Conservation (phyloP, 495 filamentous ascomycete species). For the Trichoderma asperelloides region DNA sequence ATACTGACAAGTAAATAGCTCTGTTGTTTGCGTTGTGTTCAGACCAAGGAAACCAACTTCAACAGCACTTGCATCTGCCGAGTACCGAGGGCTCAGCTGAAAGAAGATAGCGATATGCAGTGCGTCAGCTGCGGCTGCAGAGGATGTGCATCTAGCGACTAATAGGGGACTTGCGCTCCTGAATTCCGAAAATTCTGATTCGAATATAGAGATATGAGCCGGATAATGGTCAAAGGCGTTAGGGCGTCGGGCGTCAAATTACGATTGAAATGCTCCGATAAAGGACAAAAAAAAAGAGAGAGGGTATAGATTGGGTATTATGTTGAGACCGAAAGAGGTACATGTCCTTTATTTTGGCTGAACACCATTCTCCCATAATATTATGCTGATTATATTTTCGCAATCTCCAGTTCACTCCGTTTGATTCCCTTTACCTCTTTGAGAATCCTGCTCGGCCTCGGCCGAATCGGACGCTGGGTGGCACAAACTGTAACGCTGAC, state of each 20-base stretch:
- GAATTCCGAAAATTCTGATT: not conserved
- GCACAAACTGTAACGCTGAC: conserved; percentile 76
- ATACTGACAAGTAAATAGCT: conserved; percentile 41
- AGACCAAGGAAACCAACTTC: conserved; percentile 99
- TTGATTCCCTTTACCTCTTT: conserved; percentile 18
- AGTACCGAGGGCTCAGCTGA: conserved; percentile 84
- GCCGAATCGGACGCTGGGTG: conserved; percentile 65
- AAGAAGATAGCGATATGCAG: conserved; percentile 82
- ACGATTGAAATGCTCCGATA: not conserved
- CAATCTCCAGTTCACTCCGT: conserved; percentile 9
- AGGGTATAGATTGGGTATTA: conserved; percentile 9
- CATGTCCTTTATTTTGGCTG: conserved; percentile 8
- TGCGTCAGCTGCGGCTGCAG: conserved; percentile 95
- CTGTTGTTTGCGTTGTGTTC: conserved; percentile 91
- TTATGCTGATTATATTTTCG: not conserved
- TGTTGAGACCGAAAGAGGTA: not conserved
- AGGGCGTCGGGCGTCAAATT: not conserved
- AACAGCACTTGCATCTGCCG: conserved; percentile 96
- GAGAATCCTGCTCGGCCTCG: conserved; percentile 44
- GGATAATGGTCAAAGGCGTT: not conserved
- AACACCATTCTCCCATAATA: not conserved
- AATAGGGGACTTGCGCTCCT: not conserved
- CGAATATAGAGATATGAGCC: not conserved
- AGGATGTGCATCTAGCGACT: conserved; percentile 85
- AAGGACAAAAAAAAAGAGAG: not conserved